A percentile compares a stretch with the other conserved stretches of the same genome.
These are phyloP conservation scores for Podaxis pistillaris DNA, from an alignment of 768 basidiomycete genomes.

Conservation along the genomic window DNA sequence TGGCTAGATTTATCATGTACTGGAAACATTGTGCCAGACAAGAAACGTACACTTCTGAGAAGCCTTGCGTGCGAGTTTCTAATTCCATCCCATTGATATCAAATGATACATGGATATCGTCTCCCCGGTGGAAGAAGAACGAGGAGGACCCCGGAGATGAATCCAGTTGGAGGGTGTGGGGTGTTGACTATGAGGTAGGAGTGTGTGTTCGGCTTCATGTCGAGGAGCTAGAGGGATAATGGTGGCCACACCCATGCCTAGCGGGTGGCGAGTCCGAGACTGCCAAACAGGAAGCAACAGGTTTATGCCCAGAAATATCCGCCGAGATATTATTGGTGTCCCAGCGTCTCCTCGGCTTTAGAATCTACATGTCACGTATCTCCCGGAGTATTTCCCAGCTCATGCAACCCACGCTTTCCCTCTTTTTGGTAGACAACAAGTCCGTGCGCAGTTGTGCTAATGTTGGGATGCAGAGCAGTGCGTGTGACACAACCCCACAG, in stretches of 20 bases:
- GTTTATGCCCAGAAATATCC: background rate
- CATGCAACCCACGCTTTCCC: background rate
- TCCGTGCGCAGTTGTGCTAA: background rate
- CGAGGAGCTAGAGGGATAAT: background rate
- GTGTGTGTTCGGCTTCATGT: background rate
- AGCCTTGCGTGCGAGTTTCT: conserved; percentile 12
- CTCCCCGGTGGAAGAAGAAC: background rate
- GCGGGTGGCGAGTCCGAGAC: background rate
- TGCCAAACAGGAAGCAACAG: conserved; percentile 8
- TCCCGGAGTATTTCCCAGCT: background rate
- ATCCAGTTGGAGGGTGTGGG: background rate
- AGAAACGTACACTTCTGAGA: conserved; percentile 3
- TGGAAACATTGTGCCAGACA: conserved; percentile 1
- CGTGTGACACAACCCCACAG: background rate
- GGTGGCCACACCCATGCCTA: background rate
- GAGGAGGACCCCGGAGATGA: background rate
- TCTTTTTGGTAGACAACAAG: background rate
- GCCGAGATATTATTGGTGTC: background rate
- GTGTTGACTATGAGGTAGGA: background rate
- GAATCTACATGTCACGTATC: background rate
- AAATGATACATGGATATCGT: background rate
- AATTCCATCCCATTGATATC: background rate
- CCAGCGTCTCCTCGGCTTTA: conserved; percentile 6
- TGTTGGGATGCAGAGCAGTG: background rate
- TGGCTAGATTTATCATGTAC: conserved; percentile 5